A percentile compares a stretch with the other conserved stretches of the same genome.
Conservation (phyloP, 2,329 filamentous ascomycete species). For the Cryphonectria nitschkei region DNA sequence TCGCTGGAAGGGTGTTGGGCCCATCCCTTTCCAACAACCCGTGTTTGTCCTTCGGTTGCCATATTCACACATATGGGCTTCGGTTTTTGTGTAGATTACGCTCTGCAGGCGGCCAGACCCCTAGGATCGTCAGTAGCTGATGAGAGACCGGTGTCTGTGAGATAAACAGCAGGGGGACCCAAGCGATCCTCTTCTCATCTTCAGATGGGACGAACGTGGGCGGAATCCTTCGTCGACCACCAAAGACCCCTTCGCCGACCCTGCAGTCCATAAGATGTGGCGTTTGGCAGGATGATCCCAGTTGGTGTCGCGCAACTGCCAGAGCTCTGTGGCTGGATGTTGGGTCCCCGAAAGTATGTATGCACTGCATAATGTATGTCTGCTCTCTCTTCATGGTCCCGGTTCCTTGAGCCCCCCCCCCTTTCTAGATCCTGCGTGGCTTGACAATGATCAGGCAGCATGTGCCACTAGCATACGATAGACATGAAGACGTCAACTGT, state of each 20-base stretch:
- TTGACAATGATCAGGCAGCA: not conserved
- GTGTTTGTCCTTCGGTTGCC: not conserved
- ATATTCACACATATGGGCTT: not conserved
- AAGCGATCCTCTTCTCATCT: not conserved
- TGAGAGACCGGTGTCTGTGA: not conserved
- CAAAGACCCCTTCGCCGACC: not conserved
- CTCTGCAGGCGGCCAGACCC: not conserved
- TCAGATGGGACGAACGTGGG: not conserved
- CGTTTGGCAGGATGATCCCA: not conserved
- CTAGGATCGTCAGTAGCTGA: not conserved
- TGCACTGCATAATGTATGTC: too few relatives aligned
- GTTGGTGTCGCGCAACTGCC: not conserved
- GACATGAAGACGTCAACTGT: not conserved
- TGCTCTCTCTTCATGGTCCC: too few relatives aligned
- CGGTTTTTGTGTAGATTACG: not conserved
- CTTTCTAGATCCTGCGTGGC: not conserved
- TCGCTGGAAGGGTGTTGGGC: not conserved
- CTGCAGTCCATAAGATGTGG: not conserved
- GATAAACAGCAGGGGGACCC: too few relatives aligned
- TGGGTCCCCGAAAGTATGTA: not conserved
- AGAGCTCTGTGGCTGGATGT: not conserved
- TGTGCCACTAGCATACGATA: not conserved
- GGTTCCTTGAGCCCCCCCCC: too few relatives aligned
- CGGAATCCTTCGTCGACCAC: not conserved
- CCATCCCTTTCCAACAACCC: not conserved